phyloP scores from a whole-genome alignment of 768 basidiomycete genomes.

The Tulasnella calospora region DNA sequence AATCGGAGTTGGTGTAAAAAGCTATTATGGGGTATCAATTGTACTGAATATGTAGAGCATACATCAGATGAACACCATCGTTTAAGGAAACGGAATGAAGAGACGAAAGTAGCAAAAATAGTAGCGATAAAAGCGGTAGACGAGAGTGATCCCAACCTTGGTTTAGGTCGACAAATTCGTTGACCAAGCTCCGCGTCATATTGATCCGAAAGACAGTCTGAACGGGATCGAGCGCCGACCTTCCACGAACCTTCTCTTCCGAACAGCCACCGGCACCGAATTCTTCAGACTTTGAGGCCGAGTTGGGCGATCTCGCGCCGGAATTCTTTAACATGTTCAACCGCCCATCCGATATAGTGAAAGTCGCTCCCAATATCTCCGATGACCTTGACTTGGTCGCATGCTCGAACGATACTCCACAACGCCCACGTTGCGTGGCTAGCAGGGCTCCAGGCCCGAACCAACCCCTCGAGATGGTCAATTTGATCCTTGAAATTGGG shows the following conservation, averaged over 20 bases:
- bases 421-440: constrained; percentile 90
- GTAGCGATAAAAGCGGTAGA: background rate
- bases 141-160: background rate
- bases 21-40: background rate
- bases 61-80: background rate
- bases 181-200: background rate
- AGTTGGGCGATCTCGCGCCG: constrained; percentile 37
- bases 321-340: constrained; percentile 41
- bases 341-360: constrained; percentile 81
- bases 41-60: background rate
- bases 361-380: constrained; percentile 55
- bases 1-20: background rate
- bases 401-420: constrained; percentile 91
- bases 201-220: too few relatives aligned
- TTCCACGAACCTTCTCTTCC: background rate
- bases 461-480: constrained; percentile 65
- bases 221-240: background rate
- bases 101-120: background rate
- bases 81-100: background rate
- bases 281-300: constrained; percentile 15
- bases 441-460: constrained; percentile 82
- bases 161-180: background rate
- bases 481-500: constrained; percentile 45
- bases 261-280: background rate
- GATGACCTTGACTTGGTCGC: constrained; percentile 59